These are phyloP conservation scores for Crithidia acanthocephali DNA, from an alignment of 208 protist species.

Conservation along the genomic window DNA sequence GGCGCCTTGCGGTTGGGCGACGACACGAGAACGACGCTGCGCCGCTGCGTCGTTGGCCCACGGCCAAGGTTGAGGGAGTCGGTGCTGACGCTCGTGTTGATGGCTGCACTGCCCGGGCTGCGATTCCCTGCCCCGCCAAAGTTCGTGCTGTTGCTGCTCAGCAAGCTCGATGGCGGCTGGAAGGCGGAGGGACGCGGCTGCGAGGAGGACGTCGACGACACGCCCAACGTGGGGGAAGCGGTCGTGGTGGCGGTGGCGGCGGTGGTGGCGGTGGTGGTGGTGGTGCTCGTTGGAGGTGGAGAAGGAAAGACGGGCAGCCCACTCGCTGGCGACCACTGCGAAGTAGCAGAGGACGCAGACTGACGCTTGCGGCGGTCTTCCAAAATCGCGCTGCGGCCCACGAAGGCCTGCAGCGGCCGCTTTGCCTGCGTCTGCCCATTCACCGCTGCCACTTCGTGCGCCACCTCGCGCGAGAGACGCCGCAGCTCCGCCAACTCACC, in stretches of 20 bases:
- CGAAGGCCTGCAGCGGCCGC: conserved; percentile 50
- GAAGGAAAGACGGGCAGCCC: conserved; percentile 4
- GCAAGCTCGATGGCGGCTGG: neutral
- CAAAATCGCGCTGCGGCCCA: conserved; percentile 65
- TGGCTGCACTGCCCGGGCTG: neutral
- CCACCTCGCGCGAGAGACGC: conserved; percentile 19
- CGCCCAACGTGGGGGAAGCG: neutral
- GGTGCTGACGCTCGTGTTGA: neutral
- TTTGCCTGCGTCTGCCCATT: neutral
- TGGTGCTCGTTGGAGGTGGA: neutral
- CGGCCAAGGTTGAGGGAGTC: conserved; percentile 6
- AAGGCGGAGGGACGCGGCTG: neutral
- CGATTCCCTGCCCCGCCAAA: neutral
- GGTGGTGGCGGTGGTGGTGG: neutral
- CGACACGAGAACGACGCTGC: conserved; percentile 26
- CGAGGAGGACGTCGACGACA: neutral
- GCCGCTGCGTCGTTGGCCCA: conserved; percentile 15
- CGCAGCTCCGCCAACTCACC: conserved; percentile 9
- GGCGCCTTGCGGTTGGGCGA: conserved; percentile 17
- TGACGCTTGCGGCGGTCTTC: conserved; percentile 51
- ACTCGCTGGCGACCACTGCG: conserved; percentile 7
- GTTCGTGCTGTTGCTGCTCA: conserved; percentile 4
- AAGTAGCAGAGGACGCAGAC: conserved; percentile 15
- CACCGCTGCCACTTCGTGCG: conserved; percentile 17
- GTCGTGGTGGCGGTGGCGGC: neutral